A percentile compares a stretch with the other conserved stretches of the same genome.
Evolutionary conservation across 2,329 filamentous ascomycete genomes (phyloP).

Genomic region (Sordariomycetes sp.): DNA sequence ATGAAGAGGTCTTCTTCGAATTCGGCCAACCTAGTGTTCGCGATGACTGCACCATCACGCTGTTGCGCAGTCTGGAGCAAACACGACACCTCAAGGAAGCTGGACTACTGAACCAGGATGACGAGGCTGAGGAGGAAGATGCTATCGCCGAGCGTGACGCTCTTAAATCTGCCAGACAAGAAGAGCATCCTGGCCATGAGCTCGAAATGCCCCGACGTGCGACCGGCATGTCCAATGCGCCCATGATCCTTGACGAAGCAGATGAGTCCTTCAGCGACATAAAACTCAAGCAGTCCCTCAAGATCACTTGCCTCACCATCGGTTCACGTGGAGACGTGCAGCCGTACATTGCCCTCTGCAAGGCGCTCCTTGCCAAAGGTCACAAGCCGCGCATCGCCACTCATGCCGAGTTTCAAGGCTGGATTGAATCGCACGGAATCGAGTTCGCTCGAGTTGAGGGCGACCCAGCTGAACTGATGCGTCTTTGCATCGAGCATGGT

Average conservation of each 20-base stretch:
- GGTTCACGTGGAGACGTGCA: conserved; percentile 94
- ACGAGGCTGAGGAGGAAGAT: conserved; percentile 62
- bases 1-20: conserved; percentile 96
- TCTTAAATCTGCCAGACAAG: conserved; percentile 62
- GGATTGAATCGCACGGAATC: conserved; percentile 89
- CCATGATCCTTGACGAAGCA: conserved; percentile 78
- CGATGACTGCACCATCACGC: conserved; percentile 80
- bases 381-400: conserved; percentile 85
- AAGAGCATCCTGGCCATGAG: conserved; percentile 41
- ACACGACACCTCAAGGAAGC: conserved; percentile 63
- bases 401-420: conserved; percentile 79
- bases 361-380: conserved; percentile 78
- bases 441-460: conserved; percentile 84
- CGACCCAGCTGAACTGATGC: conserved; percentile 90
- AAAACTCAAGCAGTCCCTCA: conserved; percentile 71
- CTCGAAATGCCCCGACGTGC: conserved; percentile 36
- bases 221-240: conserved; percentile 43
- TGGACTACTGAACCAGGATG: conserved; percentile 55
- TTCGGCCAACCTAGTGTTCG: conserved; percentile 69
- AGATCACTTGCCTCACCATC: conserved; percentile 89
- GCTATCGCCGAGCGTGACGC: conserved; percentile 77
- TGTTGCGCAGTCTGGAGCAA: conserved; percentile 69
- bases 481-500: conserved; percentile 90
- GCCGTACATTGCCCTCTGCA: conserved; percentile 94
- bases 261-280: conserved; percentile 84